These are phyloP conservation scores for Apiospora sp. DNA, from an alignment of 2,329 filamentous ascomycete genomes.

Conservation along the genomic window DNA sequence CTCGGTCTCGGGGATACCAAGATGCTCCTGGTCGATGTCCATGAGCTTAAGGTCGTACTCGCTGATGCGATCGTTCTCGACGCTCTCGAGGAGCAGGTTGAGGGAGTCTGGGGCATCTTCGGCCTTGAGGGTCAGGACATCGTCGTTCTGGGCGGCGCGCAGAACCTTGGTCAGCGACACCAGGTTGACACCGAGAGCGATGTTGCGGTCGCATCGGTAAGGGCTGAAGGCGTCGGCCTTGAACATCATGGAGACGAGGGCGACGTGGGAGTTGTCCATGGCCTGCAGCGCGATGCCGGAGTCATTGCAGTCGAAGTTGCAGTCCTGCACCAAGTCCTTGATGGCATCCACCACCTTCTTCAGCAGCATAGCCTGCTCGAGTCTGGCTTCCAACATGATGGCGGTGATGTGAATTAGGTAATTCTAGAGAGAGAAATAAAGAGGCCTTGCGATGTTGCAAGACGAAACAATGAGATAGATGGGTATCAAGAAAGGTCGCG, in stretches of 20 bases:
- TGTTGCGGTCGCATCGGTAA: slow-evolving; percentile 98
- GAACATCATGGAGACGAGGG: slow-evolving; percentile 98
- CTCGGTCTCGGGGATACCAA: slow-evolving; percentile 99
- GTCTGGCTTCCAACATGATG: slow-evolving; percentile 93
- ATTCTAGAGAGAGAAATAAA: not conserved
- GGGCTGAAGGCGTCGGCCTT: slow-evolving; percentile 93
- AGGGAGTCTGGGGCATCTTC: slow-evolving; percentile 96
- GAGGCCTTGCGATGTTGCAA: not conserved
- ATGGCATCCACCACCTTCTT: slow-evolving; percentile 99
- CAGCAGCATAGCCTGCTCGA: slow-evolving; percentile 91
- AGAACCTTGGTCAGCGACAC: slow-evolving; percentile 97
- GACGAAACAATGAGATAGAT: not conserved
- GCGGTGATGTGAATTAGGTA: slow-evolving; percentile 30
- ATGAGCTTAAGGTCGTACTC: slow-evolving; percentile 99
- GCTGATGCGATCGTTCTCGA: slow-evolving; percentile 86
- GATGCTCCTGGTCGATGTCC: slow-evolving; percentile 99
- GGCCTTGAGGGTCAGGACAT: slow-evolving; percentile 94
- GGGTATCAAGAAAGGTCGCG: slow-evolving; percentile 19
- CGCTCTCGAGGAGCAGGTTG: slow-evolving; percentile 94
- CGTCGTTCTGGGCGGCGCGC: slow-evolving; percentile 91
- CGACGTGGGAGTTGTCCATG: slow-evolving; percentile 99
- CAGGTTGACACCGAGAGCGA: slow-evolving; percentile 96
- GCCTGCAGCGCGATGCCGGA: slow-evolving; percentile 96
- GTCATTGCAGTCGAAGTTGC: slow-evolving; percentile 99
- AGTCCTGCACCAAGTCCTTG: slow-evolving; percentile 99